Conservation (phyloP, 2,329 filamentous ascomycete genomes). For the Monosporascus sp. region DNA sequence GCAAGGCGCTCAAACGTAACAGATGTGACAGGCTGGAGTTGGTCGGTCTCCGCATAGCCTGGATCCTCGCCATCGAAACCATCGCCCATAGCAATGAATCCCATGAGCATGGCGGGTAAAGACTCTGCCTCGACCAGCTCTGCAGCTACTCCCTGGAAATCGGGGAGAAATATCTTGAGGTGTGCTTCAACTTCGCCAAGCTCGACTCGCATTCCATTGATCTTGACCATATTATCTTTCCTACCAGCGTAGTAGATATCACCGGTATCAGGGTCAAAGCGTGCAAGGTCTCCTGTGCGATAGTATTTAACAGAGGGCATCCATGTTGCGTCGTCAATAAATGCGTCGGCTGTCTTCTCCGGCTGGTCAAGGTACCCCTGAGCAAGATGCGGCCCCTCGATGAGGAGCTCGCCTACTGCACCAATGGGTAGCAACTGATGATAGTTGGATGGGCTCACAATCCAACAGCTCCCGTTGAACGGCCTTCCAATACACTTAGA, state of each 20-base stretch:
- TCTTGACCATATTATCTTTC: neutral
- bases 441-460: too few relatives aligned
- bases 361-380: too few relatives aligned
- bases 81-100: neutral
- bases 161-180: neutral
- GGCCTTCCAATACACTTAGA: too few relatives aligned
- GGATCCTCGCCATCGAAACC: neutral
- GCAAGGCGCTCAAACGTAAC: neutral
- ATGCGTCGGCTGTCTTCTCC: too few relatives aligned
- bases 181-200: neutral
- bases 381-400: too few relatives aligned
- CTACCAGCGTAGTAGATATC: neutral
- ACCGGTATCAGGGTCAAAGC: neutral
- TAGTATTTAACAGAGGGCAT: neutral
- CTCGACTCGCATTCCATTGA: neutral
- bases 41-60: neutral
- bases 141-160: neutral
- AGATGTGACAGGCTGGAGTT: neutral
- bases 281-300: neutral
- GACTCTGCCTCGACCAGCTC: neutral
- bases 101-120: neutral
- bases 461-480: too few relatives aligned
- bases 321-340: too few relatives aligned
- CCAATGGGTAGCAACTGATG: too few relatives aligned
- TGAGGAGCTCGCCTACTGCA: too few relatives aligned